Conservation (phyloP, 495 filamentous ascomycete species). For the Aspergillus incahuasiensis region DNA sequence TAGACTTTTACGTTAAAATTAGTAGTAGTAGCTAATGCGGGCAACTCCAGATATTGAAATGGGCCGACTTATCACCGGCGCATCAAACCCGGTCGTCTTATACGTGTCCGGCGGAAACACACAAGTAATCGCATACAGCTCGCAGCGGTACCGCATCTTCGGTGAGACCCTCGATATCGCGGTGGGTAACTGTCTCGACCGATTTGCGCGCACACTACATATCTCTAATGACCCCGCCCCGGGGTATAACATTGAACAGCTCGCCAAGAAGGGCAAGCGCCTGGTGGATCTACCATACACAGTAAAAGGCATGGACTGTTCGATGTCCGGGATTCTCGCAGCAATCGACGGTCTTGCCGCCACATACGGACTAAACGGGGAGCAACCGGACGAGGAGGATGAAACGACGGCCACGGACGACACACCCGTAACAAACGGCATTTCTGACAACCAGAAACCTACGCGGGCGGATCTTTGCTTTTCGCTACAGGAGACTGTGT, state of each 20-base stretch:
- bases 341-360: constrained; percentile 73
- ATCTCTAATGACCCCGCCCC: constrained; percentile 96
- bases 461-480: constrained; percentile 91
- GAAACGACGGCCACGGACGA: neutral
- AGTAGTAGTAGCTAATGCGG: neutral
- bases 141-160: constrained; percentile 93
- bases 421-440: constrained; percentile 7
- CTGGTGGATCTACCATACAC: constrained; percentile 89
- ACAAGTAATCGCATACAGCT: constrained; percentile 94
- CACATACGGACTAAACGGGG: constrained; percentile 46
- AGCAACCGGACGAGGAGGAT: constrained; percentile 34
- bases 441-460: constrained; percentile 43
- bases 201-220: constrained; percentile 83
- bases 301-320: constrained; percentile 98
- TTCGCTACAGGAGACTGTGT: constrained; percentile 90
- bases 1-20: neutral
- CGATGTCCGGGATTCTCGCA: constrained; percentile 86
- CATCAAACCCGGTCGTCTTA: constrained; percentile 86
- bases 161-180: constrained; percentile 97
- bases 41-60: constrained; percentile 74
- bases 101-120: constrained; percentile 98
- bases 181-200: constrained; percentile 94
- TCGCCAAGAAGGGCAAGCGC: constrained; percentile 72
- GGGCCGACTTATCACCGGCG: constrained; percentile 89
- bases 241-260: constrained; percentile 96